A percentile compares a stretch with the other conserved stretches of the same genome.
These are phyloP conservation scores for Endotrypanum monterogeii DNA, from an alignment of 208 protist species.

Conservation along the genomic window DNA sequence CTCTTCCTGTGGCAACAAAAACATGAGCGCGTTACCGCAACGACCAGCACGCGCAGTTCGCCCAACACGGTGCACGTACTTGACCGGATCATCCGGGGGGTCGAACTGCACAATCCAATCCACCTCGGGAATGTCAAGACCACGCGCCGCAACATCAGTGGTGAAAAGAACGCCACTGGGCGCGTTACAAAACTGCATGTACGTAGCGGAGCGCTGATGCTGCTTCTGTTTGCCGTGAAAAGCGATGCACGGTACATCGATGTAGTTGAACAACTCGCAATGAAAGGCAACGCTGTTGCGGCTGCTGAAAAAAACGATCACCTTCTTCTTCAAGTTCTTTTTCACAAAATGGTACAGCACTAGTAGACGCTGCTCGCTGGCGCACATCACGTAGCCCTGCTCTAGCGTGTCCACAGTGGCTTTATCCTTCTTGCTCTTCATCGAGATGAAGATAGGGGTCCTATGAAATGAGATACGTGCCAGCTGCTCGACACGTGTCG, in stretches of 20 bases:
- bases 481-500: slow-evolving; percentile 97
- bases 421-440: slow-evolving; percentile 91
- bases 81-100: slow-evolving; percentile 99
- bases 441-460: slow-evolving; percentile 96
- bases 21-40: slow-evolving; percentile 95
- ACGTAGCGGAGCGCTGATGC: slow-evolving; percentile 98
- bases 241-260: slow-evolving; percentile 98
- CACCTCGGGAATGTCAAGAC: slow-evolving; percentile 99
- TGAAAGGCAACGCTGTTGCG: slow-evolving; percentile 99
- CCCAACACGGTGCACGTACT: slow-evolving; percentile 99
- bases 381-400: slow-evolving; percentile 98
- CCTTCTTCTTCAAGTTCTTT: slow-evolving; percentile 97
- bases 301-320: slow-evolving; percentile 99
- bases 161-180: slow-evolving; percentile 98
- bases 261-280: slow-evolving; percentile 99
- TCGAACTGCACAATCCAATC: slow-evolving; percentile 99
- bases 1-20: slow-evolving; percentile 98
- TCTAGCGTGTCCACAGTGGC: slow-evolving; percentile 95
- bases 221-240: slow-evolving; percentile 99
- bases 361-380: slow-evolving; percentile 95
- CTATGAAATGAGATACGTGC: slow-evolving; percentile 95
- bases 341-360: slow-evolving; percentile 99
- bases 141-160: slow-evolving; percentile 99
- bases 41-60: slow-evolving; percentile 96
- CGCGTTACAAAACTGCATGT: slow-evolving; percentile 99